Conservation (phyloP, 345 rosid species). For the Eucalyptus virginea region DNA sequence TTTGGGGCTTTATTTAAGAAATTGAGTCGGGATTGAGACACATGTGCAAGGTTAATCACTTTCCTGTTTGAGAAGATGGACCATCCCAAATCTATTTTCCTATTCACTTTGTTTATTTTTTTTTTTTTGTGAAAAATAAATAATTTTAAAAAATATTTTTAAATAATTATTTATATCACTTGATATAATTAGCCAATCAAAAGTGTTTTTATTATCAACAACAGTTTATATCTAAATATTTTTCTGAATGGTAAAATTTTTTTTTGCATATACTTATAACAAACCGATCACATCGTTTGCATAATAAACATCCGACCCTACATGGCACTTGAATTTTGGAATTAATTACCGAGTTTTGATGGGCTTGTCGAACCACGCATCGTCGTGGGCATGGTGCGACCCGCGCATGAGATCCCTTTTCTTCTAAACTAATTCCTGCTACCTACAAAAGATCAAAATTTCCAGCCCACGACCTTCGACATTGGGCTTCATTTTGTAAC, state of each 20-base stretch:
- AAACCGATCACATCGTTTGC: not conserved
- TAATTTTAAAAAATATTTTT: too few species aligned
- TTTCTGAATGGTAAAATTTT: not conserved
- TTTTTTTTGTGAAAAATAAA: too few species aligned
- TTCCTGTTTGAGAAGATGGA: not conserved
- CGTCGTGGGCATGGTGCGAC: not conserved
- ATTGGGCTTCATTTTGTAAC: not conserved
- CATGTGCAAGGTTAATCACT: not conserved
- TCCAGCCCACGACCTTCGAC: not conserved
- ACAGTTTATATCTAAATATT: not conserved
- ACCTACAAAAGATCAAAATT: not conserved
- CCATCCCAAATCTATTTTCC: not conserved
- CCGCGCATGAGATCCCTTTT: not conserved
- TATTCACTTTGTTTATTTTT: not conserved
- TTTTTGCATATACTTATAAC: too few species aligned
- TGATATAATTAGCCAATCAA: not conserved
- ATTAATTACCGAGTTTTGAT: not conserved
- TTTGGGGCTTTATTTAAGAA: not conserved
- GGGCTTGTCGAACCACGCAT: not conserved
- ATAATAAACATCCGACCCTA: not conserved
- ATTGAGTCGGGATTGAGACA: not conserved
- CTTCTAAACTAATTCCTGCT: not conserved
- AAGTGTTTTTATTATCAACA: not conserved
- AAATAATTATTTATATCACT: accelerated
- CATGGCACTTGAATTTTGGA: not conserved